Base-by-base conservation (phyloP, 1,139 yeast genomes). In the Kurtzmaniella quercitrusa region DNA sequence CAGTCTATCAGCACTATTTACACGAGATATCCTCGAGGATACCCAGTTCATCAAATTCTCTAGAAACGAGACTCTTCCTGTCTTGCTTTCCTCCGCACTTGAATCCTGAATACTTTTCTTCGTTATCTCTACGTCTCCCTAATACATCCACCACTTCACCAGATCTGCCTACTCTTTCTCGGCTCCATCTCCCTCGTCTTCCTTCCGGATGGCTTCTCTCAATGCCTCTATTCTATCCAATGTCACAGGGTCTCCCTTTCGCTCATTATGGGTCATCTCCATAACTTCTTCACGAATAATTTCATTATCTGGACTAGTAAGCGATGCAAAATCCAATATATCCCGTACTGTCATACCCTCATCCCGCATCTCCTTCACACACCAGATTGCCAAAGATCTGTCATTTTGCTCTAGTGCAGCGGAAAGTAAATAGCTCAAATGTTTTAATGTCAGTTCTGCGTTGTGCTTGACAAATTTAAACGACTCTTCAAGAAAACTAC, bases 271-370 rank as follows among this genome's bases (percentile, higher is more conserved):
- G 14, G 27, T 17, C 27, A 37, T 15, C 10, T 23, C 29, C 8
- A 24, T 9, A 16, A 31, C 36, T 5, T 31, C 36, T 15, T 31
- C 18, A 29, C 29, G 31, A 37, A 24, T 8, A 18, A 18, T 8
- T 11, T 19, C 21, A 11, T 21, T 36, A 11, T 36, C 21, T 6
- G 38, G 38, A 17, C 38, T 36, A 8, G 27, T 14, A 9, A 16
- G 25, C 16, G 36, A 29, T 21, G 54, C 39, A 23, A 14, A 58
- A 34, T 14, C 31, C 16, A 56, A 38, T 15, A 55, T 56, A 38
- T 67, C 70, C 17, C 48, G 41, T 2, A 62, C 45, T 7, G 59
- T 52, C 41, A 63, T 49, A 1, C 77, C 77, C 34, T 54, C 45
- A 12, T 48, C 45, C 43, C 68, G 54, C 51, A 70, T 55, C 50